These are phyloP conservation scores for Neoscytalidium dimidiatum DNA, from an alignment of 2,329 filamentous ascomycete species.

Conservation along the genomic window DNA sequence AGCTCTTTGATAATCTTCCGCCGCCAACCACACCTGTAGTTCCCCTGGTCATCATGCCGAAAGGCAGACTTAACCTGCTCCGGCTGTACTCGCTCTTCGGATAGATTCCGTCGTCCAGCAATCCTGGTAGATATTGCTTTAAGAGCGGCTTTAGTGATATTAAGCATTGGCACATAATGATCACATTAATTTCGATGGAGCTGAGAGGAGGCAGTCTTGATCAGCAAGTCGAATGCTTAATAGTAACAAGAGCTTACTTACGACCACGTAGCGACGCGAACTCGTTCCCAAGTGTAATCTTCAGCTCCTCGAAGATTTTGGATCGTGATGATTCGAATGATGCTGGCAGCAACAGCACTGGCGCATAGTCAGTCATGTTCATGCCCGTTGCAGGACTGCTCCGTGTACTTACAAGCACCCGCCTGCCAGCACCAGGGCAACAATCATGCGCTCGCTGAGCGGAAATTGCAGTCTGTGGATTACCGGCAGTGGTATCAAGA, in stretches of 20 bases:
- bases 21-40: background rate
- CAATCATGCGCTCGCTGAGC: background rate
- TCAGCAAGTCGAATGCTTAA: background rate
- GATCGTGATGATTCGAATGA: background rate
- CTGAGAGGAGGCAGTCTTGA: background rate
- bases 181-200: constrained; percentile 78
- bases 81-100: background rate
- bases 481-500: background rate
- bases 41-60: background rate
- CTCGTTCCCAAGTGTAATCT: constrained; percentile 8
- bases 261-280: background rate
- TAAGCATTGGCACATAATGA: constrained; percentile 80
- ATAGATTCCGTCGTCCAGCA: constrained; percentile 46
- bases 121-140: constrained; percentile 54
- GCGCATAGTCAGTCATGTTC: background rate
- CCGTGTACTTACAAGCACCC: background rate
- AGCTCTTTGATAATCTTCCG: background rate
- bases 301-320: background rate
- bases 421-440: background rate
- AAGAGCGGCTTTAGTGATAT: constrained; percentile 82
- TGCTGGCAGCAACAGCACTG: background rate
- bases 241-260: background rate
- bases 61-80: background rate
- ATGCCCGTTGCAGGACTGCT: background rate
- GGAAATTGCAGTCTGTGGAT: background rate